Evolutionary conservation across 495 filamentous ascomycete species (phyloP).

Genomic region (Monascus purpureus): DNA sequence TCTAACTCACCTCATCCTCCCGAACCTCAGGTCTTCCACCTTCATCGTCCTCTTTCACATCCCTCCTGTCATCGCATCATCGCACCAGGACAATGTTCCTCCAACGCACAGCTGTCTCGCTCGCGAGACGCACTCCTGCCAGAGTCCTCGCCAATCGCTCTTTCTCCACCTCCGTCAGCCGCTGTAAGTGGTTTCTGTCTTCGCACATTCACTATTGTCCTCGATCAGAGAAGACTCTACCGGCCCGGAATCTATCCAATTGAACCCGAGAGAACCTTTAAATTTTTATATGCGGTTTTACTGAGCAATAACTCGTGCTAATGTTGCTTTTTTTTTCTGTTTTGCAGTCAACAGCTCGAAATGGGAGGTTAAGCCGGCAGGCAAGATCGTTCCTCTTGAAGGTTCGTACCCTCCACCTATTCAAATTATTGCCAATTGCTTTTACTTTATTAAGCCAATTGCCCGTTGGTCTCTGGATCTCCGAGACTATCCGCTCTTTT

Average conservation of each 20-base stretch:
- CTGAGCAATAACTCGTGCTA: neutral
- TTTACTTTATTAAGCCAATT: neutral
- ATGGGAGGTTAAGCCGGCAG: slow-evolving; percentile 21
- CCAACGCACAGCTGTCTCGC: slow-evolving; percentile 61
- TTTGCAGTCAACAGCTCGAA: slow-evolving; percentile 23
- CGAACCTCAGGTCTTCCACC: slow-evolving; percentile 19
- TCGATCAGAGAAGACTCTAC: slow-evolving; percentile 14
- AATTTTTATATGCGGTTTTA: neutral
- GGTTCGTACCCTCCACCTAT: slow-evolving; percentile 18
- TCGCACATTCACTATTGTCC: neutral
- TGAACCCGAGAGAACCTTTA: slow-evolving; percentile 2
- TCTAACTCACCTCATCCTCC: slow-evolving; percentile 33
- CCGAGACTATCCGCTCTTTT: neutral
- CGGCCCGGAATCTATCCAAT: slow-evolving; percentile 13
- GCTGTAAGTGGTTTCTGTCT: slow-evolving; percentile 27
- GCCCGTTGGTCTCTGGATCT: neutral
- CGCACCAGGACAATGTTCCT: slow-evolving; percentile 55
- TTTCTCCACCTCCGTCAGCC: slow-evolving; percentile 34
- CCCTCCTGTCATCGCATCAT: slow-evolving; percentile 9
- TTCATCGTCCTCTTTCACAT: slow-evolving; percentile 10
- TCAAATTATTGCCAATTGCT: slow-evolving; percentile 7
- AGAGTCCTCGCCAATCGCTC: slow-evolving; percentile 37
- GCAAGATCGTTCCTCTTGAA: slow-evolving; percentile 33
- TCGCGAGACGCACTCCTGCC: slow-evolving; percentile 55
- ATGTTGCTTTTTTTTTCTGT: slow-evolving; percentile 16